phyloP scores from a whole-genome alignment of 257 asterid species.

The Rubia yunnanensis region DNA sequence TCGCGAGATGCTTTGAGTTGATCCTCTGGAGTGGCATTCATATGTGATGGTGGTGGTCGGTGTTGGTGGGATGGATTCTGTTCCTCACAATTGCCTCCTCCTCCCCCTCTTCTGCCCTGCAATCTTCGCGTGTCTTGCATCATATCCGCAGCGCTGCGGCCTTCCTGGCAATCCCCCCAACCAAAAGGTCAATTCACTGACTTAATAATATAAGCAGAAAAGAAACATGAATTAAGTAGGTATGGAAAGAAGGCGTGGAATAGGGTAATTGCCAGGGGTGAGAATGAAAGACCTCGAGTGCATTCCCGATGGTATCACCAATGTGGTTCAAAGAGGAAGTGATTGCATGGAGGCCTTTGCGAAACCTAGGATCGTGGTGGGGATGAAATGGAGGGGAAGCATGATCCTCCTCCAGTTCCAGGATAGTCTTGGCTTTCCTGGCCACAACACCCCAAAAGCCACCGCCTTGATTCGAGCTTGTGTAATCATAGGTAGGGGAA shows the following conservation, averaged over 20 bases:
- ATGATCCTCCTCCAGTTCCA: slow-evolving; percentile 26
- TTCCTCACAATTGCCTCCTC: slow-evolving; percentile 30
- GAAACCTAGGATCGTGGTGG: slow-evolving; percentile 38
- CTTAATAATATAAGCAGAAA: too few relatives aligned
- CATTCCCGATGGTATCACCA: slow-evolving; percentile 59
- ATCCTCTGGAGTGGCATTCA: slow-evolving; percentile 58
- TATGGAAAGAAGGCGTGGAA: too few relatives aligned
- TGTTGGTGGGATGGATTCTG: slow-evolving; percentile 15
- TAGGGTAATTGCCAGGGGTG: too few relatives aligned
- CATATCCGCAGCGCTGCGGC: slow-evolving; percentile 53
- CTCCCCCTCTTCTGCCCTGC: slow-evolving; percentile 39
- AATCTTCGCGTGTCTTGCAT: slow-evolving; percentile 52
- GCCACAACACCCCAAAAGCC: slow-evolving; percentile 93
- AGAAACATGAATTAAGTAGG: too few relatives aligned
- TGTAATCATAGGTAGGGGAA: slow-evolving; percentile 46
- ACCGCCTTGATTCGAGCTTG: slow-evolving; percentile 56
- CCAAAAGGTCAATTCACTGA: background rate
- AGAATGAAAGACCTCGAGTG: slow-evolving; percentile 42
- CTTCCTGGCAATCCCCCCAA: slow-evolving; percentile 38
- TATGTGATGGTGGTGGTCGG: slow-evolving; percentile 21
- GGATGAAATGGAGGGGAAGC: slow-evolving; percentile 4
- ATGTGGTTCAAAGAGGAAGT: slow-evolving; percentile 53
- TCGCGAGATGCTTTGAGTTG: slow-evolving; percentile 95
- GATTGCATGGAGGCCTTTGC: slow-evolving; percentile 34
- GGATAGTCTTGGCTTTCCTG: slow-evolving; percentile 62